A percentile compares a stretch with the other conserved stretches of the same genome.
phyloP scores from a whole-genome alignment of 495 filamentous ascomycete species.

The Talaromyces nanjingensis region DNA sequence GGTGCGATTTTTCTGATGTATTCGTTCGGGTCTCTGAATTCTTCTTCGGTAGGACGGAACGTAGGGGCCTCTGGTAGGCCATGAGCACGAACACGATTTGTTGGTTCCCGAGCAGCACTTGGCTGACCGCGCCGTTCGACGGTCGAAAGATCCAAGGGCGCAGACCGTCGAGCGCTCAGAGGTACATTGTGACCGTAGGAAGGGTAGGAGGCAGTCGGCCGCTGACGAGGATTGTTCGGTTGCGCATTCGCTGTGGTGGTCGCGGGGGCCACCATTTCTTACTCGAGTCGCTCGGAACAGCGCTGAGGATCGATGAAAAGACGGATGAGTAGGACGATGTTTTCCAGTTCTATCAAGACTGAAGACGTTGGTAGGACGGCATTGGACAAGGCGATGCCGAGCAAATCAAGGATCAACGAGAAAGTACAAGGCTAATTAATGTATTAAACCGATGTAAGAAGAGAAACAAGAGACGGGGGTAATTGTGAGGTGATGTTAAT shows the following conservation, averaged over 20 bases:
- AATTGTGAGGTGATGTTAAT: background rate
- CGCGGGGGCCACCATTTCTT: conserved; percentile 47
- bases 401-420: conserved; percentile 12
- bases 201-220: conserved; percentile 34
- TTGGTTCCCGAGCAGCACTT: conserved; percentile 63
- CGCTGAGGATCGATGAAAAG: conserved; percentile 13
- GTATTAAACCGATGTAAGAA: background rate
- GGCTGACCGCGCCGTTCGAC: conserved; percentile 86
- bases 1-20: conserved; percentile 86
- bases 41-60: conserved; percentile 82
- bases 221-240: conserved; percentile 27
- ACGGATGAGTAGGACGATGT: conserved; percentile 14
- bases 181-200: conserved; percentile 52
- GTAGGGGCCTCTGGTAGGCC: conserved; percentile 86
- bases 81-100: conserved; percentile 70
- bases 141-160: conserved; percentile 75
- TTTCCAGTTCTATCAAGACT: conserved; percentile 10
- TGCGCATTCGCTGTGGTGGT: conserved; percentile 36
- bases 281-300: conserved; percentile 5
- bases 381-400: conserved; percentile 6
- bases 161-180: conserved; percentile 61
- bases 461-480: background rate
- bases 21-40: conserved; percentile 88
- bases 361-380: conserved; percentile 6
- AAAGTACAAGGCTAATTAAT: background rate